Percentiles rank a stretch among this genome's conserved stretches.
phyloP scores from a whole-genome alignment of 2,329 filamentous ascomycete genomes.

The Penicillium sp. region DNA sequence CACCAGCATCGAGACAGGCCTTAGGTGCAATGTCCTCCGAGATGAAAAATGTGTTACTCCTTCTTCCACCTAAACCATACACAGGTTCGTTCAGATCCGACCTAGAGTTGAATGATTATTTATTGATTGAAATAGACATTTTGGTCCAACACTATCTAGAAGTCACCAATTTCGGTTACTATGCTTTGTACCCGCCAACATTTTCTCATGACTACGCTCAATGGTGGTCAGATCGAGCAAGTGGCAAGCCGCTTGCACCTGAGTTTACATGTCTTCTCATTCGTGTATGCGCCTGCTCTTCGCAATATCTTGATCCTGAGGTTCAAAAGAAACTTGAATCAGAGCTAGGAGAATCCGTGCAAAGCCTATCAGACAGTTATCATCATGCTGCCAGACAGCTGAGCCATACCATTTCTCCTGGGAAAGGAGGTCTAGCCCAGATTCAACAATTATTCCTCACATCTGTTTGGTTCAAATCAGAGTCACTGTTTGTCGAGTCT shows the following conservation, averaged over 20 bases:
- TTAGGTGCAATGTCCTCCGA: conserved; percentile 30
- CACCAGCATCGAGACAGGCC: conserved; percentile 7
- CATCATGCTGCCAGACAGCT: conserved; percentile 50
- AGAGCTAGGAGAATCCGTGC: conserved; percentile 47
- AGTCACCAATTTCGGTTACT: conserved; percentile 53
- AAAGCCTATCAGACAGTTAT: conserved; percentile 47
- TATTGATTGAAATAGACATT: conserved; percentile 40
- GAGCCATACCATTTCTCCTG: conserved; percentile 48
- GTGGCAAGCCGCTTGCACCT: conserved; percentile 40
- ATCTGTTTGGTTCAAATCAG: conserved; percentile 53
- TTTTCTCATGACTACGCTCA: conserved; percentile 51
- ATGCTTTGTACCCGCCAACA: conserved; percentile 50
- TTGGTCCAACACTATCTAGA: conserved; percentile 53
- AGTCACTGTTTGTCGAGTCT: conserved; percentile 52
- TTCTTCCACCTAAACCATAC: conserved; percentile 44
- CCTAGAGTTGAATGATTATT: not conserved
- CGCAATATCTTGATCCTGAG: conserved; percentile 46
- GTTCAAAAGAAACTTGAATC: conserved; percentile 48
- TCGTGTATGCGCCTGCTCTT: conserved; percentile 52
- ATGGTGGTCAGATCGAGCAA: conserved; percentile 50
- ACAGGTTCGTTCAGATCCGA: conserved; percentile 30
- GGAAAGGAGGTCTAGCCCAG: conserved; percentile 49
- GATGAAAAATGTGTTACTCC: conserved; percentile 35
- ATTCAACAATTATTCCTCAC: conserved; percentile 57
- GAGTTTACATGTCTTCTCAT: conserved; percentile 55